These are phyloP conservation scores for Fusarium pseudograminearum DNA, from an alignment of 2,329 filamentous ascomycete species.

Conservation along the genomic window DNA sequence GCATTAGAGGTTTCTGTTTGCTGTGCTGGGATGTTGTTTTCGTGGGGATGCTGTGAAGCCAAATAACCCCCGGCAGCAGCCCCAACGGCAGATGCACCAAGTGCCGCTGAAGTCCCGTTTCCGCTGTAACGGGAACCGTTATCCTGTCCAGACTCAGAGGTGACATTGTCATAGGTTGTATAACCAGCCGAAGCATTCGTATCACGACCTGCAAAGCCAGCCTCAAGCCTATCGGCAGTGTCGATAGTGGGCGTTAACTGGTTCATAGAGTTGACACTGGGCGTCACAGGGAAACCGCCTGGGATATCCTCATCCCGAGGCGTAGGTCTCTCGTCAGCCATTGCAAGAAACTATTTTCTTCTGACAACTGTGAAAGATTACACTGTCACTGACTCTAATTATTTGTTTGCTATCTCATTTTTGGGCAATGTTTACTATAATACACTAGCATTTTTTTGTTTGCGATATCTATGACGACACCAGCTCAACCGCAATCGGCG, in stretches of 20 bases:
- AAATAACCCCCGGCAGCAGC: conserved; percentile 3
- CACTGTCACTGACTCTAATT: not conserved
- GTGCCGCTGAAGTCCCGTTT: conserved; percentile 6
- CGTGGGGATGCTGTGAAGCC: not conserved
- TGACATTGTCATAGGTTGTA: conserved; percentile 9
- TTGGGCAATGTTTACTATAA: not conserved
- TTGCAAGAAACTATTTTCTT: conserved; percentile 7
- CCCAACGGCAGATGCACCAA: conserved; percentile 16
- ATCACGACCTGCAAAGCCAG: conserved; percentile 22
- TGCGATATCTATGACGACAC: conserved; percentile 39
- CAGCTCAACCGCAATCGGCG: conserved; percentile 7
- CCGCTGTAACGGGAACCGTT: not conserved
- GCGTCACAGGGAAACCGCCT: conserved; percentile 45
- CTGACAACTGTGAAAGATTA: not conserved
- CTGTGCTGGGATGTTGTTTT: not conserved
- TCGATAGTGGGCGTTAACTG: conserved; percentile 21
- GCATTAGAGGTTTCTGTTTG: not conserved
- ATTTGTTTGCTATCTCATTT: not conserved
- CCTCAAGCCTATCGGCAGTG: conserved; percentile 22
- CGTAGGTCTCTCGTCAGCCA: conserved; percentile 42
- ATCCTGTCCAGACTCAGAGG: not conserved
- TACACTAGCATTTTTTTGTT: not conserved
- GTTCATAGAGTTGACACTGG: conserved; percentile 33
- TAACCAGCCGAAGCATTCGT: not conserved
- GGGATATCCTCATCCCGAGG: conserved; percentile 45